Conservation (phyloP, 192 early-diverging fungal genomes). For the Coemansia brasiliensis region DNA sequence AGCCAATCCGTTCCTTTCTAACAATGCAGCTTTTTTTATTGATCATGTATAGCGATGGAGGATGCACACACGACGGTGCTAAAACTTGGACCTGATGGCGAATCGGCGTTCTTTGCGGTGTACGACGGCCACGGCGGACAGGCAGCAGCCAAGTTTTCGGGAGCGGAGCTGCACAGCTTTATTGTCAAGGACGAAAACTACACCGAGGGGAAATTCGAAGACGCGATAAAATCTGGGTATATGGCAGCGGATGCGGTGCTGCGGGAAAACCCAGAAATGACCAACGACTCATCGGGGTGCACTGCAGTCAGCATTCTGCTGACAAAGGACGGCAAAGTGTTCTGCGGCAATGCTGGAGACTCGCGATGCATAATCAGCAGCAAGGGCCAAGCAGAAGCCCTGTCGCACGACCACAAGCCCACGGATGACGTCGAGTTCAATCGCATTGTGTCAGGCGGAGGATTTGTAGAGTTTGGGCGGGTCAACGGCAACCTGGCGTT, state of each 20-base stretch:
- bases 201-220: conserved; percentile 64
- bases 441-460: conserved; percentile 88
- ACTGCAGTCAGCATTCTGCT: conserved; percentile 90
- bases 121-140: conserved; percentile 95
- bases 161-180: conserved; percentile 71
- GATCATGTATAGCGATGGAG: conserved; percentile 78
- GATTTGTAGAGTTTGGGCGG: conserved; percentile 97
- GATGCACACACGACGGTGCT: conserved; percentile 92
- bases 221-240: conserved; percentile 83
- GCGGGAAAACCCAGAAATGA: conserved; percentile 73
- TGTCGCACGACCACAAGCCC: conserved; percentile 97
- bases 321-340: conserved; percentile 77
- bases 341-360: conserved; percentile 93
- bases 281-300: conserved; percentile 89
- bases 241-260: conserved; percentile 78
- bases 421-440: conserved; percentile 77
- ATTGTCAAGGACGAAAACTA: conserved; percentile 68
- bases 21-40: conserved; percentile 1
- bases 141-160: conserved; percentile 83
- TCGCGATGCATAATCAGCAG: conserved; percentile 86
- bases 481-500: conserved; percentile 99
- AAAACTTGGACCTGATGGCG: conserved; percentile 61
- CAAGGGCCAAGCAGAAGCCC: conserved; percentile 70
- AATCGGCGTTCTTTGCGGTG: conserved; percentile 90
- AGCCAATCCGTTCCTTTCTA: not conserved